Percentiles rank a stretch among this genome's conserved stretches.
phyloP scores from a whole-genome alignment of 78 protist genomes.

The Emiliania huxleyi region DNA sequence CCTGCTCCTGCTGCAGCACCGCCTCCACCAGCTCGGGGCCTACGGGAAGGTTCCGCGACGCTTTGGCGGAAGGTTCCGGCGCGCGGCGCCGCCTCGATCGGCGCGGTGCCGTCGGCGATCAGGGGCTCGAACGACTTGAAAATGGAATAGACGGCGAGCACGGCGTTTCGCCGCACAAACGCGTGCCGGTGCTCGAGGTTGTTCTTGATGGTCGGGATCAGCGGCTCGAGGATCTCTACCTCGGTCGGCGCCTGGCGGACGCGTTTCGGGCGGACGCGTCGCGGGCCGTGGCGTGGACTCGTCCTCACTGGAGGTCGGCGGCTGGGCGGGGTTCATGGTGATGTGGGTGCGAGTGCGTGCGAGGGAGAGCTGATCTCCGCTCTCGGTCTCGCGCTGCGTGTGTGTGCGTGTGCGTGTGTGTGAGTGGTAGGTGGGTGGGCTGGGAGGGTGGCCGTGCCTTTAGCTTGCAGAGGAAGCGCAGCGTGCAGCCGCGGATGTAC shows the following conservation, averaged over 20 bases:
- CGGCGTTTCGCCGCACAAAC: conserved; percentile 83
- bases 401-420: too few species aligned
- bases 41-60: too few species aligned
- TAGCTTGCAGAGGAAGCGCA: conserved; percentile 89
- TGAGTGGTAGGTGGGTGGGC: too few species aligned
- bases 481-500: conserved; percentile 89
- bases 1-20: conserved; percentile 69
- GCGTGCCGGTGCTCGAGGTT: conserved; percentile 87
- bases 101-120: conserved; percentile 88
- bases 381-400: too few species aligned
- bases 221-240: conserved; percentile 87
- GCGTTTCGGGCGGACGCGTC: too few species aligned
- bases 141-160: conserved; percentile 80
- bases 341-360: too few species aligned
- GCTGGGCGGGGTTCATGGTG: too few species aligned
- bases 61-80: background rate
- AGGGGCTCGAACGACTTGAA: conserved; percentile 65
- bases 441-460: too few species aligned
- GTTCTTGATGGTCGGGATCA: conserved; percentile 61
- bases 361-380: too few species aligned
- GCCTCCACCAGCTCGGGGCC: conserved; percentile 70
- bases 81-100: background rate
- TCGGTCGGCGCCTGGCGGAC: too few species aligned
- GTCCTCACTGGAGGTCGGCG: too few species aligned
- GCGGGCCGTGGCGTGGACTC: too few species aligned